Base-by-base conservation (phyloP, 2,329 filamentous ascomycete species). In the Didymella pomorum region DNA sequence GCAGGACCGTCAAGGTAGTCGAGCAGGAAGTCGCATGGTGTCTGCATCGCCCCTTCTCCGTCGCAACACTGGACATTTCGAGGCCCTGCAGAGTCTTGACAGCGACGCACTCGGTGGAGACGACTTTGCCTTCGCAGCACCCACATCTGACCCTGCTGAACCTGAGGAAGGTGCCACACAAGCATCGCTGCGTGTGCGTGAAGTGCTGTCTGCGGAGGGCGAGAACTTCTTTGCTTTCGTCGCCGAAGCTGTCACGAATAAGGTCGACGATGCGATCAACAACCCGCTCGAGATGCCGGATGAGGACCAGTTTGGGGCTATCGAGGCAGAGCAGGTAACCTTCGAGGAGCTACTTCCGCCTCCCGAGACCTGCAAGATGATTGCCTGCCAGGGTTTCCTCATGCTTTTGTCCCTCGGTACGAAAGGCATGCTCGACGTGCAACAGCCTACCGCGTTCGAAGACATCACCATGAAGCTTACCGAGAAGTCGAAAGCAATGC, bases 331-430 rank as follows among this genome's bases (percentile, higher is more conserved):
- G 4, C 69, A 71, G 76, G 79, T 95, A 41, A 79, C 83, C 0
- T 96, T 97, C 70, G 86, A 89, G 44, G 79, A 86, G 47, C 78
- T 97, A 10, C 85, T 95, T 43, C 81, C 85, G n/a, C 83, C 86
- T 0, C 70, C 71, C 10, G 76, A 80, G 41, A 86, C 84, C 28
- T 80, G 74, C 41, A 83, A 80, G 33, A 79, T 85, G 28, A 87
- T 89, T 92, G 71, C 86, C 90, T 78, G 90, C 29, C 79, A 79
- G 64, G 75, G 75, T 10, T 61, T 82, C 56, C 64, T 83, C 56
- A 73, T 76, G 66, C 72, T 80, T 5, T 64, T 79, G 11, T 59
- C 65, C 3, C 65, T 78, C 1, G 73, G 71, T 6, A 92, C 87
- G 2, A 91, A 88, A 76, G 83, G 83, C 2, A 74, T 84, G 54